A percentile compares a stretch with the other conserved stretches of the same genome.
phyloP scores from a whole-genome alignment of 306 rosid species.

The Geum urbanum region DNA sequence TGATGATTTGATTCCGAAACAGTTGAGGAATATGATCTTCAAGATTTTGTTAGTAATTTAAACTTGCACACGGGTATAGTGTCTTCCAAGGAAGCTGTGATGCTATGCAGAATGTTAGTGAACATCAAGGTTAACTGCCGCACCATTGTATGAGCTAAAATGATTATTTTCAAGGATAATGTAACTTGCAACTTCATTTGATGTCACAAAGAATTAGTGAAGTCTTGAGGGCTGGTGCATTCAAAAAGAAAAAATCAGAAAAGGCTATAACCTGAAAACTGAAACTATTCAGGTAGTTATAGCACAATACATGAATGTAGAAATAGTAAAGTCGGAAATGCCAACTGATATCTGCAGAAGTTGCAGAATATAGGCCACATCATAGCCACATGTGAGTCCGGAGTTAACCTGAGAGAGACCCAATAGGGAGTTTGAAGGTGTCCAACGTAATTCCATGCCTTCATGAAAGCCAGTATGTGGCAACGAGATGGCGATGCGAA shows the following conservation, averaged over 20 bases:
- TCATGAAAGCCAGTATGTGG: not conserved
- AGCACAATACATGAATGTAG: not conserved
- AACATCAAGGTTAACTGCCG: too few relatives aligned
- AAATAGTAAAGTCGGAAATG: not conserved
- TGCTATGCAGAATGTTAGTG: too few relatives aligned
- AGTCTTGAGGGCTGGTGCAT: too few relatives aligned
- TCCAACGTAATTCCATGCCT: not conserved
- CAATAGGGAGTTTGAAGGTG: not conserved
- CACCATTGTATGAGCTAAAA: not conserved
- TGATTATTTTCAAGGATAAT: not conserved
- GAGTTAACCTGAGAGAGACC: not conserved
- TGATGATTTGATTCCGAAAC: too few relatives aligned
- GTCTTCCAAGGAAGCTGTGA: too few relatives aligned
- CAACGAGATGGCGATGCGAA: slow-evolving; percentile 1
- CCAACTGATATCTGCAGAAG: not conserved
- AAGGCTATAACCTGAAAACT: not conserved
- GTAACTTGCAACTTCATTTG: not conserved
- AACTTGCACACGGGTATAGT: too few relatives aligned
- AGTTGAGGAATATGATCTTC: too few relatives aligned
- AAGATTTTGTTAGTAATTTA: too few relatives aligned
- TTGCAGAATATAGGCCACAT: not conserved
- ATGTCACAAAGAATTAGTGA: not conserved
- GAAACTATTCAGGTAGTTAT: not conserved
- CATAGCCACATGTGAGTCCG: not conserved
- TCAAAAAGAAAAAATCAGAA: too few relatives aligned